Percentiles rank a stretch among this genome's conserved stretches.
Evolutionary conservation across 768 basidiomycete species (phyloP).

Genomic region (Coprinopsis marcescibilis): DNA sequence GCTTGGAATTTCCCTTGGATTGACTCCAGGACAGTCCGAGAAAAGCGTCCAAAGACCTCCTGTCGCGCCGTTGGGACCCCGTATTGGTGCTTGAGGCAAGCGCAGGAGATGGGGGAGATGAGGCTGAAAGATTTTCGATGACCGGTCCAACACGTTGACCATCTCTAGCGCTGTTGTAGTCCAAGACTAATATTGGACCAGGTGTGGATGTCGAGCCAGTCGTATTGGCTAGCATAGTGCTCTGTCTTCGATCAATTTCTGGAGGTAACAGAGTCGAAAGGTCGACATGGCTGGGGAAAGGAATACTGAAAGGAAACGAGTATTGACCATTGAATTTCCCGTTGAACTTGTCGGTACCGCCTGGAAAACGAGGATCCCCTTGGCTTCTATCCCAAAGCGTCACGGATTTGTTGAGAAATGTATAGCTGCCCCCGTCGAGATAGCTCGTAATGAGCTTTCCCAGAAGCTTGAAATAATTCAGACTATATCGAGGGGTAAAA

Average conservation of each 20-base stretch:
- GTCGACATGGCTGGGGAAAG: slow-evolving; percentile 10
- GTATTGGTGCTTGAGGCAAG: no score
- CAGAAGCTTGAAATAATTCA: not conserved
- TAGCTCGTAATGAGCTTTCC: slow-evolving; percentile 3
- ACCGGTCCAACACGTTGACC: no score
- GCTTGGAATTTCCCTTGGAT: not conserved
- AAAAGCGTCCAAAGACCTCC: no score
- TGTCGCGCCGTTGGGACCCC: not conserved
- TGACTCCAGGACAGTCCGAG: not conserved
- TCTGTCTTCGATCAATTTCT: no score
- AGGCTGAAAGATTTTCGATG: no score
- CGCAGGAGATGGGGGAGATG: no score
- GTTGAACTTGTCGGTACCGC: not conserved
- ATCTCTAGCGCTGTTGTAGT: no score
- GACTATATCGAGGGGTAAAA: not conserved
- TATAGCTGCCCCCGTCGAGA: not conserved
- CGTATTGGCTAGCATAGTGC: slow-evolving; percentile 1
- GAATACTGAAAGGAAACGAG: slow-evolving; percentile 9
- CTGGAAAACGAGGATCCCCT: not conserved
- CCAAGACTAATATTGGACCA: not conserved
- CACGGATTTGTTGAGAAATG: not conserved
- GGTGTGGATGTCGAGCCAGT: not conserved
- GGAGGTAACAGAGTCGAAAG: slow-evolving; percentile 2
- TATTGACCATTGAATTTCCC: slow-evolving; percentile 10
- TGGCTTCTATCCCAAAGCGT: slow-evolving; percentile 6